Conservation (phyloP, 805 yeast species). For the Yarrowia divulgata region DNA sequence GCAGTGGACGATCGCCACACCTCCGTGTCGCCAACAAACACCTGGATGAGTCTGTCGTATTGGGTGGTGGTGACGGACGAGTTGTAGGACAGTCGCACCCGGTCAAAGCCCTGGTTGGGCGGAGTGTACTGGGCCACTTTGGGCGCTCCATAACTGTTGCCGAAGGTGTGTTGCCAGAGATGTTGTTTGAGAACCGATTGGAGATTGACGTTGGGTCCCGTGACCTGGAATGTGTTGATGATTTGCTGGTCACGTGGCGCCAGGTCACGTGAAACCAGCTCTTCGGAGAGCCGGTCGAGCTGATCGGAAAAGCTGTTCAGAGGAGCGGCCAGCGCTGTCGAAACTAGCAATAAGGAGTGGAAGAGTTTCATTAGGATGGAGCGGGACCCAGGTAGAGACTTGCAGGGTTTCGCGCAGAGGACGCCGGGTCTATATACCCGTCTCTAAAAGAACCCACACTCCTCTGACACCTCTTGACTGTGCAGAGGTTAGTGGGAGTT, state of each 20-base stretch:
- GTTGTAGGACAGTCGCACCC: conserved; percentile 51
- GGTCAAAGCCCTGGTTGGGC: conserved; percentile 48
- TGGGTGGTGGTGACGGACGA: conserved; percentile 50
- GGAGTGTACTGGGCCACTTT: conserved; percentile 48
- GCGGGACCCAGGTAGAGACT: too few species aligned
- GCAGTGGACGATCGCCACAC: conserved; percentile 87
- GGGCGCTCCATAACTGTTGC: conserved; percentile 51
- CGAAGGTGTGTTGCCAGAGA: conserved; percentile 45
- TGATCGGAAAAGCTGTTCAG: too few species aligned
- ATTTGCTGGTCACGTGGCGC: conserved; percentile 27
- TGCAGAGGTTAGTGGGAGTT: conserved; percentile 26
- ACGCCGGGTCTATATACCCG: not conserved
- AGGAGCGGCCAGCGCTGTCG: conserved; percentile 37
- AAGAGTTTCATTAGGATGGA: not conserved
- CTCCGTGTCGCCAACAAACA: conserved; percentile 59
- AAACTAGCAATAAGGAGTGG: conserved; percentile 2
- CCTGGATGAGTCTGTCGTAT: conserved; percentile 52
- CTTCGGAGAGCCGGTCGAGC: too few species aligned
- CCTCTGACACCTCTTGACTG: conserved; percentile 16
- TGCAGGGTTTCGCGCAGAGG: too few species aligned
- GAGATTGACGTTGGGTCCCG: conserved; percentile 24
- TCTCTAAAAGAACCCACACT: not conserved
- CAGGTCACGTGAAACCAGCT: not conserved
- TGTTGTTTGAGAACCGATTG: conserved; percentile 10
- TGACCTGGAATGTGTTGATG: conserved; percentile 32